Evolutionary conservation across 2,329 filamentous ascomycete genomes (phyloP), one percentile per base, ranked within the genome.

Genomic region (Epichloe coenophiala): DNA sequence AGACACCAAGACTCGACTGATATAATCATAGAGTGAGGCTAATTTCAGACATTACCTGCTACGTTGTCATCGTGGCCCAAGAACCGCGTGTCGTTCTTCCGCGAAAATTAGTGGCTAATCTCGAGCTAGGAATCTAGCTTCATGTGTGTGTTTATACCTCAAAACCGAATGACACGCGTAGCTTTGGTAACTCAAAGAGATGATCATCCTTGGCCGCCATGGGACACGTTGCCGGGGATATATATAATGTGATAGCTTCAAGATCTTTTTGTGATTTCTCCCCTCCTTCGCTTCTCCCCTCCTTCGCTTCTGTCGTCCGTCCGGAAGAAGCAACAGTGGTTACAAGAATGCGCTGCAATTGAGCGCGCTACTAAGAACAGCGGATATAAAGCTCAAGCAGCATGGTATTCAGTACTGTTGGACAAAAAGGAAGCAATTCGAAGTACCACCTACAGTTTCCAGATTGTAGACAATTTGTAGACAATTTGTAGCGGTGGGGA

Each of bases 121-220:
- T 13, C 8, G 19, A 17, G 49, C 8, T 8, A 13, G 4, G 36
- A 23, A 21, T 37, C 9, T 31, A 13, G 21, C 44, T 33, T 45
- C 27, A 38, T 37, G 31, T 23, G 27, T 17, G 17, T 15, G 19
- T 31, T 41, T n/a, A 27, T 46, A 72, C 72, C 63, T 74, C 68
- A 41, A 75, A 69, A 12, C 64, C 64, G 44, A 74, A 69, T 1
- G 72, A 73, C 35, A 68, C 65, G 39, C 71, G 67, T 49, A 75
- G 57, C 55, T 61, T 70, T 23, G 72, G 73, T 23, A 74, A 64
- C 51, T 75, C 73, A 64, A 72, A 76, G 45, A 69, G 67, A 40
- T 54, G 52, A 15, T 65, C 63, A 6, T 66, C 61, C n/a, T 57
- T 51, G 17, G 58, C 57, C 35, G 60, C 55, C 63, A 61, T 61